Evolutionary conservation across 1,284 basidiomycete species (phyloP).

Genomic region (Sutorius eximius): DNA sequence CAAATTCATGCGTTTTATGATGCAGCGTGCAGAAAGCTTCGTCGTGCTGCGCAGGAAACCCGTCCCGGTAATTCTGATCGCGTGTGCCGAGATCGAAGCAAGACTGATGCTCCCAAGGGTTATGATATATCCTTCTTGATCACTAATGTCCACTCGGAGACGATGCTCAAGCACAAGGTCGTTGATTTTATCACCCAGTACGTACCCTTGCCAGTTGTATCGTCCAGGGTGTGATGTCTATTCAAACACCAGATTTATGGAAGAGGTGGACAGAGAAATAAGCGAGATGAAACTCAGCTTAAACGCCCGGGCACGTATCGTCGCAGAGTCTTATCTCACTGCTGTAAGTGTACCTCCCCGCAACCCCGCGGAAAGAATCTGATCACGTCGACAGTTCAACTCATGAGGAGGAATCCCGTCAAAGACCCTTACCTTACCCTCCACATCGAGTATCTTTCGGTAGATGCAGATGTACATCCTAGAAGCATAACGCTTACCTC

Average conservation of each 20-base stretch:
- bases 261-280: constrained; percentile 93
- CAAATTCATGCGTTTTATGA: constrained; percentile 99
- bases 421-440: constrained; percentile 13
- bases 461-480: constrained; percentile 23
- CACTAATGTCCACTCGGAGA: constrained; percentile 95
- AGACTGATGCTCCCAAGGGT: constrained; percentile 53
- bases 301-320: constrained; percentile 95
- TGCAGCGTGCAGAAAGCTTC: constrained; percentile 97
- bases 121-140: constrained; percentile 99
- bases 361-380: not conserved
- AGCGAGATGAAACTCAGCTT: constrained; percentile 89
- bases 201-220: constrained; percentile 17
- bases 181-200: constrained; percentile 99
- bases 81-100: constrained; percentile 2
- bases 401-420: constrained; percentile 13
- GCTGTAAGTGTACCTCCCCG: constrained; percentile 50
- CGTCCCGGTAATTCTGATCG: constrained; percentile 63
- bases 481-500: constrained; percentile 10
- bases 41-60: constrained; percentile 95
- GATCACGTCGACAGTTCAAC: constrained; percentile 20
- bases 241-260: constrained; percentile 77
- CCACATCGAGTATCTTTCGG: constrained; percentile 11
- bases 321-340: constrained; percentile 87
- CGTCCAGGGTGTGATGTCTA: not conserved
- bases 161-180: constrained; percentile 99